Conservation (phyloP, 208 protist species). For the Tritrichomonas foetus region DNA sequence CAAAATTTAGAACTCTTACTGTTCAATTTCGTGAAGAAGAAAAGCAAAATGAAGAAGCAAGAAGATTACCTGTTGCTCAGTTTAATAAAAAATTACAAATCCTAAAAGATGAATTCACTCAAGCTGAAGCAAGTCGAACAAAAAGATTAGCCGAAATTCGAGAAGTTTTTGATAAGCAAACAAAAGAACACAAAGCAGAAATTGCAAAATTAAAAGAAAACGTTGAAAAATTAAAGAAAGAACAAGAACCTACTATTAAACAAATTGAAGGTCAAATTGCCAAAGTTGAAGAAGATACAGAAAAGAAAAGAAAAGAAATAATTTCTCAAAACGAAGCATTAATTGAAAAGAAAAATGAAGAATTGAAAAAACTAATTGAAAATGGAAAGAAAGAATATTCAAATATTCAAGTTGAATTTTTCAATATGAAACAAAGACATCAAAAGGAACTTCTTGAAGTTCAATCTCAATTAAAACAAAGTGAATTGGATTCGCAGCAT, state of each 20-base stretch:
- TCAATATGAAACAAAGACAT: not conserved
- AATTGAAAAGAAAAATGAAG: not conserved
- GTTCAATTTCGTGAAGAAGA: constrained; percentile 25
- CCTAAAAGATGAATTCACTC: not conserved
- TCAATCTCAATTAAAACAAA: not conserved
- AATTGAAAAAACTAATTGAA: not conserved
- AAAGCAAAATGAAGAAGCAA: constrained; percentile 18
- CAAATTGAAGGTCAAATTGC: not conserved
- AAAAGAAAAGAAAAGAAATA: not conserved
- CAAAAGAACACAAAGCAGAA: not conserved
- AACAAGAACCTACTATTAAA: not conserved
- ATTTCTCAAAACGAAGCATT: not conserved
- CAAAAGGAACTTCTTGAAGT: not conserved
- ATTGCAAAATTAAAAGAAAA: not conserved
- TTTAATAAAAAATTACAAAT: not conserved
- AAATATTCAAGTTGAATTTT: not conserved
- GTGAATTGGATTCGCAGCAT: not conserved
- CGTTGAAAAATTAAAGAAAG: not conserved
- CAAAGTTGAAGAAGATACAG: not conserved
- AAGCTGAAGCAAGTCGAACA: not conserved
- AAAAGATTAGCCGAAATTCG: not conserved
- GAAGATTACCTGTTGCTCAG: not conserved
- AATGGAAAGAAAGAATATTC: not conserved
- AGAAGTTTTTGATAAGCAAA: not conserved
- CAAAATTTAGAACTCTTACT: not conserved